A percentile compares a stretch with the other conserved stretches of the same genome.
These are phyloP conservation scores for Cystobasidium onofrii DNA, from an alignment of 768 basidiomycete species.

Conservation along the genomic window DNA sequence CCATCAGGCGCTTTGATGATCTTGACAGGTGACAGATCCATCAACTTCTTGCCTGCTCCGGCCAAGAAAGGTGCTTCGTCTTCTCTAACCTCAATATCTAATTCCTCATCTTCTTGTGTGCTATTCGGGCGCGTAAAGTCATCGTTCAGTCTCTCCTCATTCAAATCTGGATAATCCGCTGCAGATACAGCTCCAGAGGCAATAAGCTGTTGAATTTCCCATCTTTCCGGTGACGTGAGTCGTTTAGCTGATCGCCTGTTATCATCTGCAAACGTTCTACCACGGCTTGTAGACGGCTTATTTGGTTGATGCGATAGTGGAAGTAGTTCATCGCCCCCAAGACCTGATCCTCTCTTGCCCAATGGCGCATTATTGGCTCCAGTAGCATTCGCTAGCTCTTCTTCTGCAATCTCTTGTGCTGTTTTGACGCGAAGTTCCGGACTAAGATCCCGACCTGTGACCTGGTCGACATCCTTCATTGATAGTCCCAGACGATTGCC, in stretches of 20 bases:
- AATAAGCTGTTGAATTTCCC: slow-evolving; percentile 99
- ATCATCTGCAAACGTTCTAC: slow-evolving; percentile 45
- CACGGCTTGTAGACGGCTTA: slow-evolving; percentile 1
- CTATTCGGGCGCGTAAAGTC: slow-evolving; percentile 46
- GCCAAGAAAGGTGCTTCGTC: slow-evolving; percentile 92
- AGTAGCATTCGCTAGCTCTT: slow-evolving; percentile 59
- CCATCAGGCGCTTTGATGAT: slow-evolving; percentile 98
- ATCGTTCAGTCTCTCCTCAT: slow-evolving; percentile 56
- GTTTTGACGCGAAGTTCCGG: slow-evolving; percentile 91
- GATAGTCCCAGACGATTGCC: slow-evolving; percentile 74
- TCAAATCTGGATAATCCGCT: slow-evolving; percentile 86
- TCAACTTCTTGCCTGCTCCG: slow-evolving; percentile 89
- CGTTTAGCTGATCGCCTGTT: slow-evolving; percentile 73
- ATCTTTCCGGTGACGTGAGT: slow-evolving; percentile 89
- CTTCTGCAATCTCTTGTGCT: slow-evolving; percentile 76
- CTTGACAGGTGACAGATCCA: slow-evolving; percentile 93
- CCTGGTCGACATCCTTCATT: slow-evolving; percentile 97
- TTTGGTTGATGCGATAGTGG: neutral
- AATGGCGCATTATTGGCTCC: slow-evolving; percentile 85
- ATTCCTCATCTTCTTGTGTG: slow-evolving; percentile 84
- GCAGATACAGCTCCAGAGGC: slow-evolving; percentile 86
- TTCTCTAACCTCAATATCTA: slow-evolving; percentile 94
- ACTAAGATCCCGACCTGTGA: slow-evolving; percentile 77
- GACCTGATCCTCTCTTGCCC: slow-evolving; percentile 49
- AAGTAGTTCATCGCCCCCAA: neutral